Evolutionary conservation across 352 stramenopile genomes (phyloP).

Genomic region (Phytophthora aleatoria): DNA sequence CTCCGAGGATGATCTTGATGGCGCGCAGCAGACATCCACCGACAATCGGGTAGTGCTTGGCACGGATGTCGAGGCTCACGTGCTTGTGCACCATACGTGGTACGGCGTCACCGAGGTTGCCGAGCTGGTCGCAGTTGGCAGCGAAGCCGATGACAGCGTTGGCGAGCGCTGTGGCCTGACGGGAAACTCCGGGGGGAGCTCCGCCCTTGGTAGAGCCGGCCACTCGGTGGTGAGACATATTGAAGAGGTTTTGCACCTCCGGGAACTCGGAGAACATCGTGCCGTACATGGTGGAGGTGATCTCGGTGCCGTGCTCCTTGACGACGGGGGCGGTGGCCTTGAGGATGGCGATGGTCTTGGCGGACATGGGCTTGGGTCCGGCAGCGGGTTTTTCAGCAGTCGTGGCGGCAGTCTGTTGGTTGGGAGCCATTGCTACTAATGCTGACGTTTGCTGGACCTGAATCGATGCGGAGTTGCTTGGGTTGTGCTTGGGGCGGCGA

Average conservation of each 20-base stretch:
- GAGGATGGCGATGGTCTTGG: conserved; percentile 57
- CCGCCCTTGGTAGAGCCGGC: conserved; percentile 37
- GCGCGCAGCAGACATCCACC: conserved; percentile 54
- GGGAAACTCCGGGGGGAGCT: conserved; percentile 29
- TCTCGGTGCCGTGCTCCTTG: conserved; percentile 59
- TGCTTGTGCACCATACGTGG: conserved; percentile 69
- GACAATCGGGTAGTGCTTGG: conserved; percentile 77
- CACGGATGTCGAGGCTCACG: conserved; percentile 59
- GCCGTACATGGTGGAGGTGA: conserved; percentile 73
- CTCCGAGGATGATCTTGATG: conserved; percentile 59
- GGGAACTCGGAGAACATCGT: conserved; percentile 71
- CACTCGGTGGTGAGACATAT: conserved; percentile 67
- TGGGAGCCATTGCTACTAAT: conserved; percentile 21
- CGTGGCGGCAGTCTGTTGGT: conserved; percentile 7
- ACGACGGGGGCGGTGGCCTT: conserved; percentile 71
- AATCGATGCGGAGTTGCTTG: conserved; percentile 1
- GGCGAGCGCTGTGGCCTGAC: conserved; percentile 54
- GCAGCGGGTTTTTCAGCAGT: conserved; percentile 4
- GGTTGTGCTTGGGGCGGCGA: conserved; percentile 12
- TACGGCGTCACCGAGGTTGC: conserved; percentile 50
- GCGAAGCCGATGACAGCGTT: conserved; percentile 67
- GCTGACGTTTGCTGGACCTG: not conserved
- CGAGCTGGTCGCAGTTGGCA: conserved; percentile 65
- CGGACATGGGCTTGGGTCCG: conserved; percentile 37
- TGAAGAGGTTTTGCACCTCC: conserved; percentile 72